Evolutionary conservation across 163 green algal genomes (phyloP), one percentile per base, ranked within the genome.

Genomic region (Trebouxia gelatinosa): DNA sequence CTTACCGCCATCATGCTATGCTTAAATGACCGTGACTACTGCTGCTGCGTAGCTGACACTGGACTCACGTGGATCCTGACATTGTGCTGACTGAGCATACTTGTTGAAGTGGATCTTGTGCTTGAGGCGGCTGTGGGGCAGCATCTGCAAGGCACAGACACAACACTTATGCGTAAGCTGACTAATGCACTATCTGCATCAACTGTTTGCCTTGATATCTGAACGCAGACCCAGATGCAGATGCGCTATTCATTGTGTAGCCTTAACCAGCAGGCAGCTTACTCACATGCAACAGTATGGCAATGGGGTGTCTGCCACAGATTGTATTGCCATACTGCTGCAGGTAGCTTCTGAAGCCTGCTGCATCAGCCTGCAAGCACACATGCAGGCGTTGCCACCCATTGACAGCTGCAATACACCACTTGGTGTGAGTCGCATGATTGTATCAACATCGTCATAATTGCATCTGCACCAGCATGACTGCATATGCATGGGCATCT

Each of bases 241-340:
- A 48, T 34, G 32, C 1, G 1, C 40, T 11, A 74, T 17, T 4
- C 34, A 28, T 21, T 29, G 13, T 16, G 16, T 28, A 29, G 17
- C 23, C 3, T 9, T 61, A 79, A 16, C 7, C 43, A 9, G 13
- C 32, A 65, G 54, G 59, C 46, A 67, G 6, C 34, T 26, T 6
- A 43, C 58, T 66, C 6, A 85, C 43, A 81, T 97, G 85, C 31
- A 97, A 81, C 19, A 98, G 85, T 23, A 98, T 82, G n/a, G 86
- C 88, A 62, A 98, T 98, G 51, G 95, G 93, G 77, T 98, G 93
- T 1, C 95, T 87, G 6, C 95, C 95, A 78, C 95, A 98, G 65
- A 98, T 97, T 28, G 95, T 98, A 88, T 98, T 98, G 40, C 85
- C 79, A 38, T 87, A 92, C 46, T 85, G 17, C 29, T 78, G 26